Base-by-base conservation (phyloP, 352 stramenopile genomes). In the Plasmopara halstedii region DNA sequence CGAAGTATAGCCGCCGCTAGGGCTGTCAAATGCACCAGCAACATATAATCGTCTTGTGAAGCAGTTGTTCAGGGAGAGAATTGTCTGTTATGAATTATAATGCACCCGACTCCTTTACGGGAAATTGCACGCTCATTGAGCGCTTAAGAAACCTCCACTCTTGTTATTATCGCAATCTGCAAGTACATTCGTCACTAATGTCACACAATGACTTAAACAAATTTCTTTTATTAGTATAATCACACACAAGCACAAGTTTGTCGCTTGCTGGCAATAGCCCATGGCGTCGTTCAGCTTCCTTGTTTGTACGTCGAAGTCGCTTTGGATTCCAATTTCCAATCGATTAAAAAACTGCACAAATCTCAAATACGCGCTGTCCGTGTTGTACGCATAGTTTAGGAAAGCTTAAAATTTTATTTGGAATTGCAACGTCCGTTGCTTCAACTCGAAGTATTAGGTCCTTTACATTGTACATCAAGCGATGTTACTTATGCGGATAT, bases 301-400 rank as follows among this genome's bases (percentile, higher is more conserved):
- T 48, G 56, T 11, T 85, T 15, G 58, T 88, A 11, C 66, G 66
- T 10, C 68, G 75, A 33, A 68, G 69, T 2, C 68, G 75, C 2
- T 67, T 85, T 11, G 73, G 70, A 13, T 57, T 69, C 1, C 75
- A 85, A 49, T 62, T 64, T 15, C 59, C 83, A 4, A 52, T 64
- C 0, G 64, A 85, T 53, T 38, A 53, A 10, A 59, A 39, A 8
- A 39, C 54, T 6, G 45, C 73, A 7, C 38, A 67, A 4, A 50
- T 62, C 1, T 56, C 45, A 4, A 88, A 83, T 45, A 40, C 54
- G 6, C 65, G 56, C 35, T 88, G 75, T 41, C 62, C 74, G 15
- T 73, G 64, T 36, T 88, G 75, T 27, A 78, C 62, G 2, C 66
- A 66, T 34, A 65, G 48, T 13, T 53, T 85, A n/a, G 44, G 39